Base-by-base conservation (phyloP, 108 stramenopile species). In the Pinguiococcus pyrenoidosus region DNA sequence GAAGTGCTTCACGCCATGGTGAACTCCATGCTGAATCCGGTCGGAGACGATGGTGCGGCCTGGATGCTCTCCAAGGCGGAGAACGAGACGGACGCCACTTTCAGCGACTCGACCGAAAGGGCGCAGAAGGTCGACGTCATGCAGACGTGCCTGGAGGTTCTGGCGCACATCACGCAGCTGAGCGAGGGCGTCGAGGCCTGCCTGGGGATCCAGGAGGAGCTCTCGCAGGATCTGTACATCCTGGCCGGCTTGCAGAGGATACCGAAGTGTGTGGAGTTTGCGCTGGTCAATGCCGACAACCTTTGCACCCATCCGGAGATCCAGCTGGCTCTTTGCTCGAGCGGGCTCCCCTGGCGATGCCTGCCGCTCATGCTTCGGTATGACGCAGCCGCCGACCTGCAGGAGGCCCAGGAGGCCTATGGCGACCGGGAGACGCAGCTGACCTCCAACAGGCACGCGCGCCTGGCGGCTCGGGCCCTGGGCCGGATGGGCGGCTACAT, bases 281-380 rank as follows among this genome's bases (percentile, higher is more conserved):
- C n/a, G n/a, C n/a, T n/a, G n/a, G n/a, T n/a, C n/a, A n/a, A n/a
- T n/a, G n/a, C n/a, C n/a, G n/a, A n/a, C n/a, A n/a, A n/a, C n/a
- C n/a, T n/a, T n/a, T n/a, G n/a, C n/a, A n/a, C n/a, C n/a, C n/a
- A n/a, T n/a, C n/a, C n/a, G n/a, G n/a, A n/a, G n/a, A n/a, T n/a
- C n/a, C n/a, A n/a, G n/a, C n/a, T n/a, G n/a, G n/a, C n/a, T n/a
- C n/a, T n/a, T n/a, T n/a, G n/a, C n/a, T n/a, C n/a, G n/a, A n/a
- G n/a, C n/a, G n/a, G n/a, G n/a, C n/a, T n/a, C n/a, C n/a, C n/a
- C 41, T 85, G 78, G 79, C 66, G 71, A 7, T 46, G 81, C 22
- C 29, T 75, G 23, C 54, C 57, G 32, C 60, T 53, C 18, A 44
- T 78, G 1, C 62, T 85, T 7, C 42, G 45, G 14, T 85, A 59